Base-by-base conservation (phyloP, 805 yeast species). In the Kuraishia ogatae region DNA sequence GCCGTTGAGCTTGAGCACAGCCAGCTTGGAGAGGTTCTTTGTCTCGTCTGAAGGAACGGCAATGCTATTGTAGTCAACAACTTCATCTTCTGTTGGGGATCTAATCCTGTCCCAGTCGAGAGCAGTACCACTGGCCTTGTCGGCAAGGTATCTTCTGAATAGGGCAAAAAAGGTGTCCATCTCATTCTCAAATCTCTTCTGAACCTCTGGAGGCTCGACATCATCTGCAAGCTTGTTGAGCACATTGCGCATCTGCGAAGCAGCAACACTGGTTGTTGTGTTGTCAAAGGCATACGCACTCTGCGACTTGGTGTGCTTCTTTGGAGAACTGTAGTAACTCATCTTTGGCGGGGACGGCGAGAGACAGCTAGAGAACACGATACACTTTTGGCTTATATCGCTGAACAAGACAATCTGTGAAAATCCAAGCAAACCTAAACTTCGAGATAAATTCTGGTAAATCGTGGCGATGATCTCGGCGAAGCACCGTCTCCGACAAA, bases 231-330 rank as follows among this genome's bases (percentile, higher is more conserved):
- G 77, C 71, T 81, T 82, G 80, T 93, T 93, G 72, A 94, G 81
- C 1, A 96, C 93, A 70, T 94, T 93, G 69, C 98, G 85, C 98
- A 93, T 94, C 73, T 90, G 97, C 60, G 96, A 87, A 5, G 98
- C 97, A 28, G 98, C 97, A 59, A 91, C 94, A 59, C 89, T 89
- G 55, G 97, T 89, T 51, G 97, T 89, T 60, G 96, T 89, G 75
- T 89, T 89, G 72, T 93, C 99, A 66, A 94, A 93, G 22, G 96
- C 96, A 81, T 84, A 85, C 49, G 90, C 81, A 53, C 87, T 81
- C 70, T 85, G 91, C 48, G 87, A 78, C 71, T 85, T 85, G 62
- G 74, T 74, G 71, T 85, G 91, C 66, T 82, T 85, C 70, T 79
- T 80, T 35, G 77, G 68, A 50, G 66, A 39, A 22, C 50, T 24